Base-by-base conservation (phyloP, 805 yeast genomes). In the Wickerhamomyces xylosicus region DNA sequence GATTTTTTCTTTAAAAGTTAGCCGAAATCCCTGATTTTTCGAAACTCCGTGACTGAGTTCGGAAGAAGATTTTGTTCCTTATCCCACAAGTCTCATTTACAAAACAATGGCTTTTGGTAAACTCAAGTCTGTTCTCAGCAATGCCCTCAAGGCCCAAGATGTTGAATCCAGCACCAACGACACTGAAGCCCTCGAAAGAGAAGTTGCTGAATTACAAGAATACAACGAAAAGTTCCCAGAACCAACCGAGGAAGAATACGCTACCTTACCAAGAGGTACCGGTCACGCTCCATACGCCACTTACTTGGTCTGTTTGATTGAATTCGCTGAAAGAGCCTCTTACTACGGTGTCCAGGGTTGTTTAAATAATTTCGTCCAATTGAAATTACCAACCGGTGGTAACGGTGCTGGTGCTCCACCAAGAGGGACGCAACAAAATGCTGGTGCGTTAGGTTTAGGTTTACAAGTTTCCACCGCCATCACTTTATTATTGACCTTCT, bases 271-370 rank as follows among this genome's bases (percentile, higher is more conserved):
- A 41, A 58, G 62, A 42, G 49, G 64, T 10, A 52, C 65, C 17
- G 81, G 78, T 29, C 53, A 61, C 22, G 71, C 77, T 37, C 71
- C 76, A 13, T 61, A 60, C 40, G 62, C 66, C 22, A 58, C 70
- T 31, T 75, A 74, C 58, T 58, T 75, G 39, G 68, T 78, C 41
- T 75, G 73, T 45, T 39, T 83, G 34, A 85, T 84, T 32, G 94
- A 84, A 62, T 73, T 84, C 45, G 74, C 89, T 36, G 95, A 84
- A 60, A 72, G 95, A 48, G 83, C 84, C 56, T 71, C 90, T 11
- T 84, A 78, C 64, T 84, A 84, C 52, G 92, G 94, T 53, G 64
- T 81, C 43, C 70, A 79, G 35, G 82, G 84, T 42, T 82, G 85
- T 7, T 77, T 84, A 63, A 81, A 75, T 62, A 84, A 84, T 63